phyloP scores from a whole-genome alignment of 2,329 filamentous ascomycete species.

The Tolypocladium pustulatum region DNA sequence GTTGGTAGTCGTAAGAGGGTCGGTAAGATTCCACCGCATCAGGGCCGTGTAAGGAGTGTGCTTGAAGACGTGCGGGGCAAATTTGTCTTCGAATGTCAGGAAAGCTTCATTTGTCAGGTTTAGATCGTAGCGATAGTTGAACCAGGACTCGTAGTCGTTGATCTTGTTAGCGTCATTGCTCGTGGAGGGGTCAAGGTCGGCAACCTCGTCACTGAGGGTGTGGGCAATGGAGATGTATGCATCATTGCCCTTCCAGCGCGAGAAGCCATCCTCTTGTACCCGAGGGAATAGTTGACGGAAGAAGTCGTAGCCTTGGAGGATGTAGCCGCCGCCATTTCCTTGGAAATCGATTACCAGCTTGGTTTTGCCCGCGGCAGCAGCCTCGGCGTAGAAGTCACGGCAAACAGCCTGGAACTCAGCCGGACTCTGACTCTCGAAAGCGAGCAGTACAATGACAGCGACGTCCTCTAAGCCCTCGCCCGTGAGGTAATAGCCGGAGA shows the following conservation, averaged over 20 bases:
- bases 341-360: constrained; percentile 40
- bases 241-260: constrained; percentile 26
- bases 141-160: constrained; percentile 36
- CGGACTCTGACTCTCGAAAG: constrained; percentile 15
- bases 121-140: constrained; percentile 41
- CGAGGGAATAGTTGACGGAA: constrained; percentile 43
- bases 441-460: constrained; percentile 14
- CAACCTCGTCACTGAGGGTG: constrained; percentile 31
- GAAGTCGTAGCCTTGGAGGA: constrained; percentile 50
- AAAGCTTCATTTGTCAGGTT: constrained; percentile 38
- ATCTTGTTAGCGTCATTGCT: constrained; percentile 22
- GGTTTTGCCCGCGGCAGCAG: constrained; percentile 37
- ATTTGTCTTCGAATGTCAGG: constrained; percentile 34
- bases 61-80: constrained; percentile 26
- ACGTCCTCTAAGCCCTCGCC: constrained; percentile 22
- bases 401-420: constrained; percentile 24
- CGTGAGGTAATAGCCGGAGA: constrained; percentile 22
- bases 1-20: constrained; percentile 29
- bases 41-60: constrained; percentile 43
- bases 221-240: constrained; percentile 33
- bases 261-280: constrained; percentile 25
- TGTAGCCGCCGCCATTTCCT: constrained; percentile 45
- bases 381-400: constrained; percentile 23
- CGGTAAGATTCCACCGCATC: constrained; percentile 40
- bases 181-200: constrained; percentile 33